Percentiles rank a stretch among this genome's conserved stretches.
Conservation (phyloP, 768 basidiomycete species). For the Rhodotorula diobovata region DNA sequence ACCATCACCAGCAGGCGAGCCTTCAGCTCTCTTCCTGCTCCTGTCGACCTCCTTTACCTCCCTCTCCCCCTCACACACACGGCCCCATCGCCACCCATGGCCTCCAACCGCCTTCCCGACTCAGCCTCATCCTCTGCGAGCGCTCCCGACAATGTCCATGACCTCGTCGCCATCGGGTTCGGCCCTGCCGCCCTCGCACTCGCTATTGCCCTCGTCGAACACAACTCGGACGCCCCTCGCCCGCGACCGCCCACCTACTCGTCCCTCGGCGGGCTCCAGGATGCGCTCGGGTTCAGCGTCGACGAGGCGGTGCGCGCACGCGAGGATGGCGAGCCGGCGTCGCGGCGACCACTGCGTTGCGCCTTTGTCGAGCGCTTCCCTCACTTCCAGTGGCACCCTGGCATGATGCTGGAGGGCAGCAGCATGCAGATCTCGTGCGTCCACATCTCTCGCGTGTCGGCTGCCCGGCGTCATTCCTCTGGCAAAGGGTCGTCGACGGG, state of each 20-base stretch:
- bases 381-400: constrained; percentile 57
- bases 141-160: constrained; percentile 45
- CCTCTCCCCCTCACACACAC: neutral
- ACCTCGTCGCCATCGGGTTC: constrained; percentile 56
- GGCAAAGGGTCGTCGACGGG: neutral
- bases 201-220: constrained; percentile 44
- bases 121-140: neutral
- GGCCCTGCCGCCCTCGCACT: constrained; percentile 58
- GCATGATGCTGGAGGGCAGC: constrained; percentile 56
- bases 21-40: neutral
- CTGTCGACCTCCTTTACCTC: neutral
- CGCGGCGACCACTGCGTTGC: constrained; percentile 42
- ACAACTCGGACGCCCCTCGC: constrained; percentile 42
- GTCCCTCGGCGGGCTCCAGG: constrained; percentile 19
- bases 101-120: neutral
- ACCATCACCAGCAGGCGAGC: too few relatives aligned
- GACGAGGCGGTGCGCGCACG: neutral
- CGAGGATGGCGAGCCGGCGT: too few relatives aligned
- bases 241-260: constrained; percentile 11
- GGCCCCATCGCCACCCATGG: neutral
- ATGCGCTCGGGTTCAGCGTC: constrained; percentile 34
- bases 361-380: constrained; percentile 55
- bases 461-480: neutral
- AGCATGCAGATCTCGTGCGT: constrained; percentile 57
- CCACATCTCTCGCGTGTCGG: neutral